phyloP scores from a whole-genome alignment of 1,139 yeast genomes.

The Lodderomyces parapsilosis region DNA sequence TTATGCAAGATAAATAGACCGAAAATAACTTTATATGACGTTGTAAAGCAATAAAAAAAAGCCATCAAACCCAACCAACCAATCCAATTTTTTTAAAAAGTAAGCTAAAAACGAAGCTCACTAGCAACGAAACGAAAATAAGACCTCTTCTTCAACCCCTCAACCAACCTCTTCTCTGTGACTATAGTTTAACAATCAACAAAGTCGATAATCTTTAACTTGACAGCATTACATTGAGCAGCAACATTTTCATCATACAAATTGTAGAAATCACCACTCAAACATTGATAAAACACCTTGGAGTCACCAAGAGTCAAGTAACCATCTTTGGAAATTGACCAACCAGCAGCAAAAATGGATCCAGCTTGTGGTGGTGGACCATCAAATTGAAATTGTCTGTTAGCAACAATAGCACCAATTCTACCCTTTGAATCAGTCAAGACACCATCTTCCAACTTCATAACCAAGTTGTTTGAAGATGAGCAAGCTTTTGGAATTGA shows the following conservation, averaged over 20 bases:
- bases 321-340: constrained; percentile 63
- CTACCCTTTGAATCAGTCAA: constrained; percentile 65
- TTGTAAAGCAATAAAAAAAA: not conserved
- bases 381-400: constrained; percentile 86
- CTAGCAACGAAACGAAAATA: too few species aligned
- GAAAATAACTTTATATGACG: not conserved
- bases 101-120: too few species aligned
- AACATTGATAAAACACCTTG: constrained; percentile 73
- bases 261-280: constrained; percentile 80
- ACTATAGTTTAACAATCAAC: constrained; percentile 62
- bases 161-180: too few species aligned
- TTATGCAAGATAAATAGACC: not conserved
- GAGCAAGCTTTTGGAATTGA: constrained; percentile 11
- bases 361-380: constrained; percentile 94
- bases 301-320: constrained; percentile 67
- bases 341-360: constrained; percentile 81
- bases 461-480: constrained; percentile 22
- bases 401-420: constrained; percentile 80
- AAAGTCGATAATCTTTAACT: constrained; percentile 64
- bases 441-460: constrained; percentile 52
- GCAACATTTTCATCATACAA: constrained; percentile 71
- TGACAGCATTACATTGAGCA: constrained; percentile 62
- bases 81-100: too few species aligned
- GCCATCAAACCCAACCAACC: too few species aligned
- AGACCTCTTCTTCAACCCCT: too few species aligned